Evolutionary conservation across 108 stramenopile species (phyloP), one percentile per base, ranked within the genome.

Genomic region (Discostella pseudostelligera): DNA sequence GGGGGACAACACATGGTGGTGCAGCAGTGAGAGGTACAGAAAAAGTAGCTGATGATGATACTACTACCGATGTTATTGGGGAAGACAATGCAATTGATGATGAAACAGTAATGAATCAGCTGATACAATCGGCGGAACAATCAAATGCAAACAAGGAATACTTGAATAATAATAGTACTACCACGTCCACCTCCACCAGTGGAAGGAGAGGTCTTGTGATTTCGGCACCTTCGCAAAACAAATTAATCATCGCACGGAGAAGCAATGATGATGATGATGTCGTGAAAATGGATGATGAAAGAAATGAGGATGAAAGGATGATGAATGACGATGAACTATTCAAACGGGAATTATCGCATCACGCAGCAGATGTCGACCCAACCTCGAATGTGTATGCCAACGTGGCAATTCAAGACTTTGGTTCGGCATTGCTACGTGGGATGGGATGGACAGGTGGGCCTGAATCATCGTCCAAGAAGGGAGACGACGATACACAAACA

Each of bases 401-500:
- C 22, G 83, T 93, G 25, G 78, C 89, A 25, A 89, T 95, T 54
- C 39, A 59, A n/a, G 88, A 95, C 46, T 95, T 95, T 78, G 94
- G 94, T 22, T 83, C 86, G 6, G 94, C 94, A 19, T 56, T 95
- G 79, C 61, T 95, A 37, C 81, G 94, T 13, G 94, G 94, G 3
- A 95, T 95, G 94, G 94, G 94, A 16, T 95, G 94, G 94, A 86
- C 58, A 2, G 88, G 87, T 21, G 69, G 59, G 32, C 59, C 65
- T 44, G 56, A 61, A 42, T 50, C 26, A 7, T 12, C 32, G 9
- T n/a, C n/a, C n/a, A n/a, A n/a, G n/a, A 43, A 46, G 32, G 47
- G 57, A 8, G 70, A 59, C n/a, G 25, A 67, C 0, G 42, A 76
- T 32, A 32, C 32, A 3, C 32, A 32, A 11, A 25, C 8, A 11